Conservation (phyloP, 176 grass and related monocot species). For the Bonia amplexicaulis region DNA sequence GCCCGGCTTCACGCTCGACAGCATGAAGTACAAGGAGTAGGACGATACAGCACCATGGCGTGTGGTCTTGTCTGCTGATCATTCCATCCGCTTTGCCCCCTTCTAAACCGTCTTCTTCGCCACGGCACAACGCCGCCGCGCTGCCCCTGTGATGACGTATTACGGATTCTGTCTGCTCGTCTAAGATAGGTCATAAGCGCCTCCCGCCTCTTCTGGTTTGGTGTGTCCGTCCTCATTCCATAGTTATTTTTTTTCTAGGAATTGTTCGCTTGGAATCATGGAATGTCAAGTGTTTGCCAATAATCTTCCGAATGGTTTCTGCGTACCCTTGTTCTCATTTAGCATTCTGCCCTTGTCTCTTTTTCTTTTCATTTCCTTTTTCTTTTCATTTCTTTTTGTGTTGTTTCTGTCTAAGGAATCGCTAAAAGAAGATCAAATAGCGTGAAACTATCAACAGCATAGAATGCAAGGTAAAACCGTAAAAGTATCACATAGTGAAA, state of each 20-base stretch:
- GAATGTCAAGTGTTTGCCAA: not conserved
- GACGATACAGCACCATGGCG: not conserved
- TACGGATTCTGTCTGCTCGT: not conserved
- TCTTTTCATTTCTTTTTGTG: not conserved
- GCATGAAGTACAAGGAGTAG: conserved; percentile 95
- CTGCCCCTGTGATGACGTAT: not conserved
- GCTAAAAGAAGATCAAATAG: not conserved
- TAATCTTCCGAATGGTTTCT: not conserved
- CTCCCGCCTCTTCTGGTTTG: not conserved
- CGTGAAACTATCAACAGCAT: not conserved
- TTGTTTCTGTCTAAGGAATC: not conserved
- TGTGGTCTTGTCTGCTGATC: not conserved
- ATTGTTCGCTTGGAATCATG: not conserved
- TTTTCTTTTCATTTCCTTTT: not conserved
- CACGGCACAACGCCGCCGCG: not conserved
- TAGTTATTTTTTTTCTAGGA: conserved; percentile 17
- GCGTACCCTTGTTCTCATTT: not conserved
- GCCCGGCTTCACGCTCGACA: conserved; percentile 72
- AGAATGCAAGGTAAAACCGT: too few species aligned
- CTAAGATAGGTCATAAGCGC: not conserved
- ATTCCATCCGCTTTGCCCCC: not conserved
- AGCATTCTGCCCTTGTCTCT: not conserved
- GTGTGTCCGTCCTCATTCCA: not conserved
- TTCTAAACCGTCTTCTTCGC: not conserved
- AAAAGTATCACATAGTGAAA: too few species aligned